Percentiles rank a stretch among this genome's conserved stretches.
Evolutionary conservation across 2,329 filamentous ascomycete species (phyloP).

Genomic region (Venturia nashicola): DNA sequence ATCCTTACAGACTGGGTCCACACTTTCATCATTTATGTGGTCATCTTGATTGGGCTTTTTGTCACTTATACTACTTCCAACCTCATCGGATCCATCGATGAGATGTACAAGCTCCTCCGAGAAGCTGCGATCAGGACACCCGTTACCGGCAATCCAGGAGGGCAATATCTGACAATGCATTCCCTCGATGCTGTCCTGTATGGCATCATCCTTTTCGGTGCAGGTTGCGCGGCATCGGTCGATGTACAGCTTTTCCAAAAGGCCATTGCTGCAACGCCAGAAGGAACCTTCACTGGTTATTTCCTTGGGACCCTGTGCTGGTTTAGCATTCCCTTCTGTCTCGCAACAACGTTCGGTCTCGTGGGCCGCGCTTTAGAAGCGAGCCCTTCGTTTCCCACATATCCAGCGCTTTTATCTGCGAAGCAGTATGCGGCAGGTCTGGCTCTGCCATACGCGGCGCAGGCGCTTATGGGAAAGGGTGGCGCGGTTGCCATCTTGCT

Average conservation of each 20-base stretch:
- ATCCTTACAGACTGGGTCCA: conserved; percentile 14
- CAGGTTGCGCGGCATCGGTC: conserved; percentile 11
- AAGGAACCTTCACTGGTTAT: conserved; percentile 14
- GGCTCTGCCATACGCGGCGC: conserved; percentile 19
- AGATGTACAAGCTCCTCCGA: conserved; percentile 17
- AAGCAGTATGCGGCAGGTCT: conserved; percentile 15
- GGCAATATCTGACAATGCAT: conserved; percentile 16
- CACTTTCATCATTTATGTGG: conserved; percentile 16
- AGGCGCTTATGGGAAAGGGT: conserved; percentile 24
- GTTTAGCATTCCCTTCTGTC: conserved; percentile 15
- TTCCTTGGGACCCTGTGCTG: conserved; percentile 16
- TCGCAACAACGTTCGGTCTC: conserved; percentile 17
- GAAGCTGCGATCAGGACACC: conserved; percentile 14
- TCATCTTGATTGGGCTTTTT: conserved; percentile 15
- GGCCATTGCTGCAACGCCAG: conserved; percentile 17
- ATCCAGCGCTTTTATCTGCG: conserved; percentile 12
- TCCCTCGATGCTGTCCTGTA: conserved; percentile 15
- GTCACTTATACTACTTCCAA: conserved; percentile 14
- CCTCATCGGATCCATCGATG: conserved; percentile 14
- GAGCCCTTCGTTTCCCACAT: conserved; percentile 11
- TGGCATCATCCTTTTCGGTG: conserved; percentile 15
- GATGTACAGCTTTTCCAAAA: conserved; percentile 20
- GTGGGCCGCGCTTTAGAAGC: conserved; percentile 16
- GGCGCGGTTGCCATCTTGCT: conserved; percentile 25
- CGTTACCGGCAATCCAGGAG: conserved; percentile 17